Percentiles rank a stretch among this genome's conserved stretches.
These are phyloP conservation scores for Rhodomyrtus psidioides DNA, from an alignment of 441 rosid genomes.

Conservation along the genomic window DNA sequence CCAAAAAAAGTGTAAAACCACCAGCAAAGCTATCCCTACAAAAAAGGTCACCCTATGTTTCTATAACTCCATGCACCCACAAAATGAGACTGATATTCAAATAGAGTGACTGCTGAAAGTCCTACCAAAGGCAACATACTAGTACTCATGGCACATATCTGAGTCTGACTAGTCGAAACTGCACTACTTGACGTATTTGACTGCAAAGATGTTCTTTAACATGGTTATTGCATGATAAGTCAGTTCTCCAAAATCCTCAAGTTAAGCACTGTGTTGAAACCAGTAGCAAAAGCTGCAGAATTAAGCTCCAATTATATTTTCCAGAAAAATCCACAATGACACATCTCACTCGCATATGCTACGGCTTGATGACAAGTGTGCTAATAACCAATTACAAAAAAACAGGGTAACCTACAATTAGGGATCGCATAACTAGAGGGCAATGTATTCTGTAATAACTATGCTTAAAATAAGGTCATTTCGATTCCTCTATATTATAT, in stretches of 20 bases:
- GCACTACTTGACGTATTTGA: neutral
- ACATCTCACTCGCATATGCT: neutral
- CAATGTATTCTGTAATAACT: neutral
- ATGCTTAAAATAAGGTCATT: neutral
- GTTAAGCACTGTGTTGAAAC: neutral
- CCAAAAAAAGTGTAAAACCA: neutral
- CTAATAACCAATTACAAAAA: neutral
- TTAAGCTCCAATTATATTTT: neutral
- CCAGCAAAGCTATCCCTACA: neutral
- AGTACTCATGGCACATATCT: neutral
- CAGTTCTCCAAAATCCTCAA: neutral
- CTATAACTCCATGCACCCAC: neutral
- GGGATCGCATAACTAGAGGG: neutral
- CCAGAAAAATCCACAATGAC: neutral
- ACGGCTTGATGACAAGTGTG: neutral
- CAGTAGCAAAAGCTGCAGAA: neutral
- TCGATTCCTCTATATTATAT: neutral
- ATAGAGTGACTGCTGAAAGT: neutral
- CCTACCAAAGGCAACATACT: neutral
- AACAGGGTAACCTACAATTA: neutral
- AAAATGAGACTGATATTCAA: neutral
- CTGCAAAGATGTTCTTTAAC: neutral
- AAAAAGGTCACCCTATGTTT: neutral
- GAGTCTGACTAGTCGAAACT: neutral
- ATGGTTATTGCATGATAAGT: neutral